Evolutionary conservation across 495 filamentous ascomycete species (phyloP).

Genomic region (Daldinia bambusicola): DNA sequence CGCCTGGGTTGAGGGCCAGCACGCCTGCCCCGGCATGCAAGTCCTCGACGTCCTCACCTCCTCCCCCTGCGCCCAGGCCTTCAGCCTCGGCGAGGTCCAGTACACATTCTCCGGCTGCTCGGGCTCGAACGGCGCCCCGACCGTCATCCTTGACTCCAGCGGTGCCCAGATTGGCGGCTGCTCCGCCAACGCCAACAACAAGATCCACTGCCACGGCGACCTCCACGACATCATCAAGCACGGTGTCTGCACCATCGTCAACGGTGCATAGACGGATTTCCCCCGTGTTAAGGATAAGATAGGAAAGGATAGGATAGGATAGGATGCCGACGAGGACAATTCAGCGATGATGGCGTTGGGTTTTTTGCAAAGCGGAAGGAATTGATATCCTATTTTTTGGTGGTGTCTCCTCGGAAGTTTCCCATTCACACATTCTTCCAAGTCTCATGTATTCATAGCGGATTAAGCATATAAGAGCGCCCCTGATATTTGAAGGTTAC

Average conservation of each 20-base stretch:
- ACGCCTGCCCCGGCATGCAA: constrained; percentile 20
- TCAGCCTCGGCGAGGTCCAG: constrained; percentile 16
- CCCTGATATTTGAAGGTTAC: no score
- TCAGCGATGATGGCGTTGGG: no score
- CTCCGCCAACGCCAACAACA: neutral
- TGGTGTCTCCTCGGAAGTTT: no score
- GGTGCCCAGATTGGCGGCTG: neutral
- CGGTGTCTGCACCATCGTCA: neutral
- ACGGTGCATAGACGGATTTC: neutral
- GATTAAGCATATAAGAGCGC: no score
- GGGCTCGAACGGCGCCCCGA: neutral
- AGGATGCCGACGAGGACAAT: no score
- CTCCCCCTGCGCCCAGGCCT: neutral
- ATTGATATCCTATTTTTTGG: no score
- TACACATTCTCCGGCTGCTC: constrained; percentile 18
- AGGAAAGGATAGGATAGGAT: no score
- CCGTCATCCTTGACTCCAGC: neutral
- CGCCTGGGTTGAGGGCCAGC: constrained; percentile 28
- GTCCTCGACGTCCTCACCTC: constrained; percentile 13
- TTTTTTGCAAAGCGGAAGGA: no score
- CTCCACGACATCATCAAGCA: constrained; percentile 4
- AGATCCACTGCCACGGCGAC: neutral
- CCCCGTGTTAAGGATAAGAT: no score
- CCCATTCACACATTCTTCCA: no score
- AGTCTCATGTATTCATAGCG: no score